phyloP scores from a whole-genome alignment of 495 filamentous ascomycete genomes.

The Daldinia decipiens region DNA sequence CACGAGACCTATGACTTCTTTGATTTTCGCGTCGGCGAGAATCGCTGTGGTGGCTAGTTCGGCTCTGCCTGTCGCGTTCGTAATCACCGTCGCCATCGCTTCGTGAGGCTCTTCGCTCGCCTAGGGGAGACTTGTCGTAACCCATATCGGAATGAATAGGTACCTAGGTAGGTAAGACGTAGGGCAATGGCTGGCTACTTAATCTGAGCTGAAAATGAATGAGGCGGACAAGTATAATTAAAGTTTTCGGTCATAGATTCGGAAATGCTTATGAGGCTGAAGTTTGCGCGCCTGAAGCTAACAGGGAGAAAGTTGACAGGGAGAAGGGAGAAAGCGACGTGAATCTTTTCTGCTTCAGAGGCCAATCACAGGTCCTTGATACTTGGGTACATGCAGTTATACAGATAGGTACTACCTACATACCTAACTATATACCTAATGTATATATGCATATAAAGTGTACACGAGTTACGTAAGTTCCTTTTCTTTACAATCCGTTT shows the following conservation, averaged over 20 bases:
- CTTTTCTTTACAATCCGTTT: no score
- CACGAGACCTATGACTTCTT: constrained; percentile 38
- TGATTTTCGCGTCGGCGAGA: constrained; percentile 31
- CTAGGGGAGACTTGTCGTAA: constrained; percentile 23
- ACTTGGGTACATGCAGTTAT: no score
- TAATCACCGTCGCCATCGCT: constrained; percentile 37
- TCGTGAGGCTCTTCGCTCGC: constrained; percentile 28
- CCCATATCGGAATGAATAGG: constrained; percentile 20
- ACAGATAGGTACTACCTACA: no score
- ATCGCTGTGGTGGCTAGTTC: constrained; percentile 38
- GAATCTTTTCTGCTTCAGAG: no score
- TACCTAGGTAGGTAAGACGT: neutral
- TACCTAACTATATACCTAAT: no score
- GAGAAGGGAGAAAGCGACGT: no score
- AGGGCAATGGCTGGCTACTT: neutral
- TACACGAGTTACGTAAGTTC: no score
- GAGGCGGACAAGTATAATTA: constrained; percentile 22
- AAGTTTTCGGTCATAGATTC: constrained; percentile 31
- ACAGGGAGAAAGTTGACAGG: neutral
- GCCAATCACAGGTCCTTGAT: no score
- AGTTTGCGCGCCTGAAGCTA: constrained; percentile 13
- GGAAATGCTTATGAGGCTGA: constrained; percentile 30
- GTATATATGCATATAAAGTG: no score
- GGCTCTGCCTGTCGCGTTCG: constrained; percentile 37
- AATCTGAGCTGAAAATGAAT: constrained; percentile 12